Evolutionary conservation across 2,329 filamentous ascomycete genomes (phyloP).

Genomic region (Fusarium buharicum): DNA sequence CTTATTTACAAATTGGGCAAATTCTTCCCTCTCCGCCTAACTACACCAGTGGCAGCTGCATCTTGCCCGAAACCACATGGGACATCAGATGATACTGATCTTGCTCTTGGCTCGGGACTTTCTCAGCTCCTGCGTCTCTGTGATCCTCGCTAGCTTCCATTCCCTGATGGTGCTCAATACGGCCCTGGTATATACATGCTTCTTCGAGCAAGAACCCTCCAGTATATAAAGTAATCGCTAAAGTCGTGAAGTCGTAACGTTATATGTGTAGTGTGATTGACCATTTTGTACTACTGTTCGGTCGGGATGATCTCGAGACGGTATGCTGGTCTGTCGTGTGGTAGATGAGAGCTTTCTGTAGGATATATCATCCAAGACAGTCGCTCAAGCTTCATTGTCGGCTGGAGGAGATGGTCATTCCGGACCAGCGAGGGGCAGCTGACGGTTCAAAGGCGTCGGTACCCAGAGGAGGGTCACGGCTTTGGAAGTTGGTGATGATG

Average conservation of each 20-base stretch:
- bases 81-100: too few species aligned
- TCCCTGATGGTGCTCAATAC: not conserved
- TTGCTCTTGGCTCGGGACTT: not conserved
- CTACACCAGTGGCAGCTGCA: not conserved
- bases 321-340: not conserved
- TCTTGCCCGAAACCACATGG: not conserved
- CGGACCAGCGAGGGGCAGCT: slow-evolving; percentile 39
- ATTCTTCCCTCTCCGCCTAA: not conserved
- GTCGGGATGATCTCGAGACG: slow-evolving; percentile 3
- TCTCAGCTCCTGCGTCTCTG: not conserved
- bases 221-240: not conserved
- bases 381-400: slow-evolving; percentile 3
- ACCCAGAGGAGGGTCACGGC: slow-evolving; percentile 38
- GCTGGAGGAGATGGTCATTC: slow-evolving; percentile 14
- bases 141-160: not conserved
- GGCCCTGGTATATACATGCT: not conserved
- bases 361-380: not conserved
- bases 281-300: slow-evolving; percentile 7
- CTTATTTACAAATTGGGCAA: too few species aligned
- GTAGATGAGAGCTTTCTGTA: not conserved
- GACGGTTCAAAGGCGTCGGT: slow-evolving; percentile 38
- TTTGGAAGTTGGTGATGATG: slow-evolving; percentile 8
- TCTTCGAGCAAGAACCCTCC: not conserved
- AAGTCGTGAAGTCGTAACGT: not conserved
- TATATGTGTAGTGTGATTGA: not conserved